Evolutionary conservation across 306 rosid species (phyloP).

Genomic region (Casuarina equisetifolia): DNA sequence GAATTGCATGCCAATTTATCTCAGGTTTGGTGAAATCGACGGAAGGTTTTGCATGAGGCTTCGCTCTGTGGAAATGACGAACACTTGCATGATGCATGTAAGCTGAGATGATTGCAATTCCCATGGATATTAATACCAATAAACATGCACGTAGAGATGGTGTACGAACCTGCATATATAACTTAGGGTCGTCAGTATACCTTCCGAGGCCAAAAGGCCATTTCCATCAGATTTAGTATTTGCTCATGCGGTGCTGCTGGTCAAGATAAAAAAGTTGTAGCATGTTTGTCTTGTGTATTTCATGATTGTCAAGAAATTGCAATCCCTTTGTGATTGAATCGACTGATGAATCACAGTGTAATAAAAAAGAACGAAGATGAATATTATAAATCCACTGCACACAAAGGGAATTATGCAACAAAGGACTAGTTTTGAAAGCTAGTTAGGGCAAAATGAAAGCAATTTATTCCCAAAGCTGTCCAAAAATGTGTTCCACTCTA

Average conservation of each 20-base stretch:
- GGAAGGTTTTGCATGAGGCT: constrained; percentile 10
- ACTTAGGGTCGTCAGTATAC: constrained; percentile 17
- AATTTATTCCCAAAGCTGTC: not conserved
- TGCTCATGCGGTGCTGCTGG: not conserved
- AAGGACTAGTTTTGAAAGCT: not conserved
- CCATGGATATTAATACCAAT: constrained; percentile 43
- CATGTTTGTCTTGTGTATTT: not conserved
- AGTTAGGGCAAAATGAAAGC: not conserved
- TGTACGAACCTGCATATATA: constrained; percentile 46
- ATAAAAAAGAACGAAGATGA: not conserved
- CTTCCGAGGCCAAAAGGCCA: not conserved
- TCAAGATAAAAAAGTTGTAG: not conserved
- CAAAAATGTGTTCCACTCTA: not conserved
- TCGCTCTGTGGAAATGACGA: not conserved
- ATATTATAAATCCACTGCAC: not conserved
- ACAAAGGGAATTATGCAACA: not conserved
- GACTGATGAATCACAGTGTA: not conserved
- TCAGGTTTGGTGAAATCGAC: constrained; percentile 15
- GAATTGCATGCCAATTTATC: constrained; percentile 60
- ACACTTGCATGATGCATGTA: constrained; percentile 18
- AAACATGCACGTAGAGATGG: constrained; percentile 27
- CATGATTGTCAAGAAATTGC: not conserved
- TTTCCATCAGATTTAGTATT: not conserved
- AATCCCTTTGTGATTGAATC: not conserved
- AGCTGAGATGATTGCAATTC: constrained; percentile 37